Percentiles rank a stretch among this genome's conserved stretches.
Conservation (phyloP, 805 yeast species). For the Hanseniaspora thailandica region DNA sequence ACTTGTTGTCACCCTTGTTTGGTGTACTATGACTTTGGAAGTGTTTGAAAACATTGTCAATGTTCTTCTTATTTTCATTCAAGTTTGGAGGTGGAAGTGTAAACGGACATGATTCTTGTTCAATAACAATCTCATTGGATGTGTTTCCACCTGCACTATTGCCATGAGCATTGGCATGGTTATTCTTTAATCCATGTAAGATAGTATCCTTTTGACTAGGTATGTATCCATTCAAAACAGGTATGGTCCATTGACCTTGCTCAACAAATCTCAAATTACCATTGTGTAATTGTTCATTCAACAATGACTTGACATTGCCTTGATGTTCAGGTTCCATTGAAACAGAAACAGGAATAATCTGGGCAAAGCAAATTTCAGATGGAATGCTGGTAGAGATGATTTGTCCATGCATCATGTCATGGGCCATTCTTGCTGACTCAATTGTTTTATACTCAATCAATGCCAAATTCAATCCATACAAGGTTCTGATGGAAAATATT, state of each 20-base stretch:
- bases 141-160: not conserved
- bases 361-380: constrained; percentile 75
- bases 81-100: constrained; percentile 27
- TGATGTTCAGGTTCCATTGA: constrained; percentile 10
- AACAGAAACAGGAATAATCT: constrained; percentile 34
- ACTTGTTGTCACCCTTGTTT: not conserved
- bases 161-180: not conserved
- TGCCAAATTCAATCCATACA: constrained; percentile 40
- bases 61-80: constrained; percentile 16
- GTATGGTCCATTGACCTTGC: constrained; percentile 27
- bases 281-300: constrained; percentile 27
- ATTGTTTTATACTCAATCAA: constrained; percentile 61
- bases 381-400: constrained; percentile 63
- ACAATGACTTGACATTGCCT: constrained; percentile 19
- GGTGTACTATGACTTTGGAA: constrained; percentile 19
- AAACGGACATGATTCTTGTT: constrained; percentile 30
- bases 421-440: constrained; percentile 70
- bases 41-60: constrained; percentile 21
- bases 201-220: constrained; percentile 10
- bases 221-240: constrained; percentile 20
- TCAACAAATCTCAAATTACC: constrained; percentile 27
- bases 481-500: constrained; percentile 48
- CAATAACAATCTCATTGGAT: constrained; percentile 16
- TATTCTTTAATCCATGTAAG: not conserved
- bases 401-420: constrained; percentile 65